Evolutionary conservation across 2,329 filamentous ascomycete genomes (phyloP).

Genomic region (Phoma sp.): DNA sequence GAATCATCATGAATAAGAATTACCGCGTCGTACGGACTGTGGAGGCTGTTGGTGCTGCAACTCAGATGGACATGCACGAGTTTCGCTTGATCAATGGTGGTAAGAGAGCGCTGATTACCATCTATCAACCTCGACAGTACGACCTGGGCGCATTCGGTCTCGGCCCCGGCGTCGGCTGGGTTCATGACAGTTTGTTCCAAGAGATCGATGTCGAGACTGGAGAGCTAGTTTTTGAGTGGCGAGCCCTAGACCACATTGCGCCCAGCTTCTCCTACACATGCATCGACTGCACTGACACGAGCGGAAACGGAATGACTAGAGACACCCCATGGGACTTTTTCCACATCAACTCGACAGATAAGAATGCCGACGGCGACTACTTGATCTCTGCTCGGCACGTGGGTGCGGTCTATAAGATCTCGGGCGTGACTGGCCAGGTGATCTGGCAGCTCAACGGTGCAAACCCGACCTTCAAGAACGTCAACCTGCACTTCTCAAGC

Average conservation of each 20-base stretch:
- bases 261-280: slow-evolving; percentile 19
- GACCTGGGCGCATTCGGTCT: slow-evolving; percentile 51
- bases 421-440: slow-evolving; percentile 28
- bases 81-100: slow-evolving; percentile 12
- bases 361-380: slow-evolving; percentile 42
- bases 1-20: slow-evolving; percentile 10
- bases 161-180: slow-evolving; percentile 44
- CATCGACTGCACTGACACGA: slow-evolving; percentile 15
- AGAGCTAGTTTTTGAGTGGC: slow-evolving; percentile 50
- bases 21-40: slow-evolving; percentile 7
- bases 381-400: slow-evolving; percentile 39
- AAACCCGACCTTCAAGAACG: slow-evolving; percentile 29
- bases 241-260: slow-evolving; percentile 35
- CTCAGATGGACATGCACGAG: slow-evolving; percentile 14
- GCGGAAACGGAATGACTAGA: slow-evolving; percentile 9
- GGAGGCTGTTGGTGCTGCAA: slow-evolving; percentile 13
- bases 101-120: slow-evolving; percentile 25
- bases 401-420: slow-evolving; percentile 36
- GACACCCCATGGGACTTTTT: slow-evolving; percentile 48
- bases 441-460: slow-evolving; percentile 47
- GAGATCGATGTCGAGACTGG: slow-evolving; percentile 50
- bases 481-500: slow-evolving; percentile 30
- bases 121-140: slow-evolving; percentile 48
- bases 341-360: slow-evolving; percentile 52
- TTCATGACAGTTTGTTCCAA: slow-evolving; percentile 54